Conservation (phyloP, 2,329 filamentous ascomycete genomes). For the Exserohilum rostratum region DNA sequence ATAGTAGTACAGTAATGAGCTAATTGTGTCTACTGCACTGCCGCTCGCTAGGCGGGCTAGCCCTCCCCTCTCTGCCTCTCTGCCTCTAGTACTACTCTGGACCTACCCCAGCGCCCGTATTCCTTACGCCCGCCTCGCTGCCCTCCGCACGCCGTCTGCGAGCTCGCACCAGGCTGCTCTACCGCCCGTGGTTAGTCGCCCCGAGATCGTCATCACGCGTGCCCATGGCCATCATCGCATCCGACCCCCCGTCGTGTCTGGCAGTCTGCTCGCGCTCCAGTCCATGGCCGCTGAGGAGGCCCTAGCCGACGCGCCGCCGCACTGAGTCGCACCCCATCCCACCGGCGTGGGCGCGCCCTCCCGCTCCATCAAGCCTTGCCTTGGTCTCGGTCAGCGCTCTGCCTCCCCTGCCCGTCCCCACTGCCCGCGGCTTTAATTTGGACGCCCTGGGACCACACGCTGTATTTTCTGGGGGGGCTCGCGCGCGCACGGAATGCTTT, state of each 20-base stretch:
- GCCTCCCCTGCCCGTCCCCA: conserved; percentile 30
- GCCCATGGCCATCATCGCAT: not conserved
- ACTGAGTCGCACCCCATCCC: conserved; percentile 33
- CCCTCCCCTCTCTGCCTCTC: too few species aligned
- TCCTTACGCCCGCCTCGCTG: too few species aligned
- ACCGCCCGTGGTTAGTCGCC: conserved; percentile 26
- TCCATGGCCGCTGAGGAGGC: not conserved
- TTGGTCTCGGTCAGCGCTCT: conserved; percentile 28
- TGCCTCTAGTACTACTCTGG: too few species aligned
- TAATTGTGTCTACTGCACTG: too few species aligned
- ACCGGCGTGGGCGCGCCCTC: conserved; percentile 34
- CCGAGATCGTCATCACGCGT: conserved; percentile 44
- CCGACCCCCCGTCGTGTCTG: conserved; percentile 1
- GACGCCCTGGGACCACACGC: conserved; percentile 17
- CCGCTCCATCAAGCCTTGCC: conserved; percentile 41
- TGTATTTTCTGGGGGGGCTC: not conserved
- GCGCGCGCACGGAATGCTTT: conserved; percentile 13
- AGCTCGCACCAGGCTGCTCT: too few species aligned
- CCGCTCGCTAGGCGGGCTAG: too few species aligned
- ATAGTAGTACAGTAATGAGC: too few species aligned
- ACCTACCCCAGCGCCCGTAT: too few species aligned
- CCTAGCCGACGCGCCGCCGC: conserved; percentile 15
- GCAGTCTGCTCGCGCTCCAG: conserved; percentile 18
- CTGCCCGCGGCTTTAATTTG: conserved; percentile 50
- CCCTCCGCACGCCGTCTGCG: too few species aligned